These are phyloP conservation scores for Aspergillus caelatus DNA, from an alignment of 2,329 filamentous ascomycete genomes.

Conservation along the genomic window DNA sequence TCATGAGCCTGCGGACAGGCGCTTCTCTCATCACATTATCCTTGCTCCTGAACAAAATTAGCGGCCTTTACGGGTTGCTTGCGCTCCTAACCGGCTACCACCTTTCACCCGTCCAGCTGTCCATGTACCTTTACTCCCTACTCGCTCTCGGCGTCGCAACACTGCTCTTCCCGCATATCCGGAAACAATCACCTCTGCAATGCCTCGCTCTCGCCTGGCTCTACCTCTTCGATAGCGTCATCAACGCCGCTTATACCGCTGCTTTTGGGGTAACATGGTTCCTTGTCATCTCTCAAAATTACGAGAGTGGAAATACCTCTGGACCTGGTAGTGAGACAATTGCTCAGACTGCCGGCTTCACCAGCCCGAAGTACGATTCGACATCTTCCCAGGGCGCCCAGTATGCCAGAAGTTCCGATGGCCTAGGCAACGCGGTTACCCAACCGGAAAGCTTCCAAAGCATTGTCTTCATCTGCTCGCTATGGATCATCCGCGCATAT, in stretches of 20 bases:
- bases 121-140: constrained; percentile 89
- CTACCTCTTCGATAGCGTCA: constrained; percentile 77
- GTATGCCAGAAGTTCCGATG: constrained; percentile 42
- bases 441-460: constrained; percentile 72
- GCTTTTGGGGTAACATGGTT: constrained; percentile 88
- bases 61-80: constrained; percentile 85
- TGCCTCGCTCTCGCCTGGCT: constrained; percentile 81
- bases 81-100: constrained; percentile 85
- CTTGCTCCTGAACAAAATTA: constrained; percentile 88
- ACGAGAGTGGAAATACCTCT: constrained; percentile 48
- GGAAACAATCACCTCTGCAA: constrained; percentile 75
- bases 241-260: constrained; percentile 81
- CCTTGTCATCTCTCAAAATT: constrained; percentile 66
- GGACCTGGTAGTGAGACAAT: constrained; percentile 60
- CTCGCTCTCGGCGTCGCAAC: constrained; percentile 68
- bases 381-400: constrained; percentile 54
- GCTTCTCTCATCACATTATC: constrained; percentile 82
- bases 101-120: constrained; percentile 79
- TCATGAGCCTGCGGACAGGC: constrained; percentile 84
- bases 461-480: constrained; percentile 71
- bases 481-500: constrained; percentile 79
- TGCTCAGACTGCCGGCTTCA: constrained; percentile 66
- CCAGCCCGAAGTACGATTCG: constrained; percentile 63
- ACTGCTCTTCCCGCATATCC: constrained; percentile 77
- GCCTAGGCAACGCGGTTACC: constrained; percentile 65